Percentiles rank a stretch among this genome's conserved stretches.
These are phyloP conservation scores for Claviceps arundinis DNA, from an alignment of 2,329 filamentous ascomycete genomes.

Conservation along the genomic window DNA sequence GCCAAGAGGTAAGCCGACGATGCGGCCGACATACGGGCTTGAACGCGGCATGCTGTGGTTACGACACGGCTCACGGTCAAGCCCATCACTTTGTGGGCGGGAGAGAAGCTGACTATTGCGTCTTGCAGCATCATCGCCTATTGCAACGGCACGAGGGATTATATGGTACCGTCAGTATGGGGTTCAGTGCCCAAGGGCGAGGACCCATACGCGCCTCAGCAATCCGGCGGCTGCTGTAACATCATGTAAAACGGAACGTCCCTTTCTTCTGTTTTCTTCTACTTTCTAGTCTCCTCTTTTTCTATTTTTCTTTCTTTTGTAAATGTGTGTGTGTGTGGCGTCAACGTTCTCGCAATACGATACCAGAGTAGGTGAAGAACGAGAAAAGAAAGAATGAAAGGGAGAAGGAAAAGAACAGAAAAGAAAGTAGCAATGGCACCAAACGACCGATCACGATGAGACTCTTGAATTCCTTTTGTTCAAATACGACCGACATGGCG, in stretches of 20 bases:
- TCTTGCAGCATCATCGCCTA: constrained; percentile 77
- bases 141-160: constrained; percentile 95
- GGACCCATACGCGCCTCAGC: constrained; percentile 95
- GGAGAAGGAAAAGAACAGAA: background rate
- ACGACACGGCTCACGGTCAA: no score
- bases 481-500: background rate
- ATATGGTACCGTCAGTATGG: constrained; percentile 98
- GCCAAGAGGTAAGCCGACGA: constrained; percentile 55
- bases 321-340: background rate
- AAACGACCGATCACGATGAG: constrained; percentile 5
- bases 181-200: constrained; percentile 87
- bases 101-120: background rate
- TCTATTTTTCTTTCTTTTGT: background rate
- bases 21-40: background rate
- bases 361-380: constrained; percentile 1
- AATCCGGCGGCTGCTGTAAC: constrained; percentile 82
- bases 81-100: no score
- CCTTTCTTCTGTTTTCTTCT: background rate
- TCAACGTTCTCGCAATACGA: constrained; percentile 3
- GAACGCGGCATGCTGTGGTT: background rate
- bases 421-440: background rate
- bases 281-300: background rate
- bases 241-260: constrained; percentile 56
- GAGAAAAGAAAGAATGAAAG: background rate
- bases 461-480: background rate